These are phyloP conservation scores for Alnus rubra DNA, from an alignment of 306 rosid species.

Conservation along the genomic window DNA sequence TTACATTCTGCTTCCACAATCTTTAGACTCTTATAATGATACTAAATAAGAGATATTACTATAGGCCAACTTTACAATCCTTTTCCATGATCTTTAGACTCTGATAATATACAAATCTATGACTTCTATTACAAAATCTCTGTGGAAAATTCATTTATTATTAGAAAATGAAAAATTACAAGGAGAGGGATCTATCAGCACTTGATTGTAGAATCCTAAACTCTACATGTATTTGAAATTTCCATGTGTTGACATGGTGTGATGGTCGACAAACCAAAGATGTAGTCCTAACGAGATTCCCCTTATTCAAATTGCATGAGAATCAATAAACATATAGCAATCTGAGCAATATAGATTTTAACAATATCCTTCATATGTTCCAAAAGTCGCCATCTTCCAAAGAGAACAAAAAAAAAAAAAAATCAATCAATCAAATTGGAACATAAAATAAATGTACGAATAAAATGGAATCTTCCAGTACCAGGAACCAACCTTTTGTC, in stretches of 20 bases:
- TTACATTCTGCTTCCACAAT: not conserved
- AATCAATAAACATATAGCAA: not conserved
- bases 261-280: not conserved
- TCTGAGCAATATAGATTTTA: not conserved
- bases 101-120: not conserved
- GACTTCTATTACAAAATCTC: not conserved
- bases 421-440: not conserved
- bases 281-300: not conserved
- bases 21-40: not conserved
- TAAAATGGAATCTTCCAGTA: not conserved
- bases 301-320: not conserved
- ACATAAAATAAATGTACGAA: not conserved
- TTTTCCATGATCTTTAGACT: not conserved
- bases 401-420: not conserved
- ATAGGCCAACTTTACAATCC: not conserved
- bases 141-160: not conserved
- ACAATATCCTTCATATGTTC: not conserved
- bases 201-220: not conserved
- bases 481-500: constrained; percentile 57
- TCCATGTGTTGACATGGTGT: not conserved
- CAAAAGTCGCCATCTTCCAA: not conserved
- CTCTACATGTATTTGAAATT: not conserved
- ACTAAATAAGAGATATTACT: not conserved
- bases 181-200: not conserved
- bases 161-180: not conserved